phyloP scores from a whole-genome alignment of 2,329 filamentous ascomycete genomes.

The Trichoderma aggressivum region DNA sequence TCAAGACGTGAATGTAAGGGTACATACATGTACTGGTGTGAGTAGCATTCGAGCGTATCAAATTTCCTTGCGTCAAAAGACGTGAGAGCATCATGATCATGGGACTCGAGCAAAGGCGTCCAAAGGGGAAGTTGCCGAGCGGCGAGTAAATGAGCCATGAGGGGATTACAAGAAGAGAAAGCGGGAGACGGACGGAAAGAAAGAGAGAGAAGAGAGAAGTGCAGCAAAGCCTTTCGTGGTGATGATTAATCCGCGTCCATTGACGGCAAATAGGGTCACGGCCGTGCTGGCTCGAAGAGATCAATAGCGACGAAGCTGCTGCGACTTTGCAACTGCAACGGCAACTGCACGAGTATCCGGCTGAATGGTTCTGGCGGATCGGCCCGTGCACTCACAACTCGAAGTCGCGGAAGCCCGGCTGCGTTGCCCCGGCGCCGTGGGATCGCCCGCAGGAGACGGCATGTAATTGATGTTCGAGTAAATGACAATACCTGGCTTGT shows the following conservation, averaged over 20 bases:
- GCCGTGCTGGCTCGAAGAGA: neutral
- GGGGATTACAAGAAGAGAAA: neutral
- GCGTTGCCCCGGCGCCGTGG: neutral
- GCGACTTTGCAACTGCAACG: neutral
- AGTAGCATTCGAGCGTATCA: neutral
- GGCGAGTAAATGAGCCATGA: neutral
- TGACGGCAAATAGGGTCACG: neutral
- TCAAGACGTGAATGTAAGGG: neutral
- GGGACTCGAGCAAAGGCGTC: neutral
- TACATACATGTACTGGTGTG: neutral
- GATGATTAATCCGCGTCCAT: neutral
- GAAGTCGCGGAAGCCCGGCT: constrained; percentile 1
- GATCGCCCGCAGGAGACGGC: neutral
- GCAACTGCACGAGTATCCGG: neutral
- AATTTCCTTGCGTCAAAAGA: neutral
- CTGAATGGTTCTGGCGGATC: constrained; percentile 12
- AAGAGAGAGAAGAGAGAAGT: neutral
- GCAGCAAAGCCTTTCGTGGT: neutral
- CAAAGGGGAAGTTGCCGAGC: constrained; percentile 1
- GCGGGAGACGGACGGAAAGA: too few species aligned
- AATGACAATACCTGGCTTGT: too few species aligned
- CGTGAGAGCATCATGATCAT: neutral
- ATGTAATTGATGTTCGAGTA: neutral
- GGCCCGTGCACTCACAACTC: constrained; percentile 2
- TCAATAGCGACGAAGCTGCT: neutral